Evolutionary conservation across 2,329 filamentous ascomycete genomes (phyloP), one percentile per base, ranked within the genome.

Genomic region (Diaporthe aspalathi): DNA sequence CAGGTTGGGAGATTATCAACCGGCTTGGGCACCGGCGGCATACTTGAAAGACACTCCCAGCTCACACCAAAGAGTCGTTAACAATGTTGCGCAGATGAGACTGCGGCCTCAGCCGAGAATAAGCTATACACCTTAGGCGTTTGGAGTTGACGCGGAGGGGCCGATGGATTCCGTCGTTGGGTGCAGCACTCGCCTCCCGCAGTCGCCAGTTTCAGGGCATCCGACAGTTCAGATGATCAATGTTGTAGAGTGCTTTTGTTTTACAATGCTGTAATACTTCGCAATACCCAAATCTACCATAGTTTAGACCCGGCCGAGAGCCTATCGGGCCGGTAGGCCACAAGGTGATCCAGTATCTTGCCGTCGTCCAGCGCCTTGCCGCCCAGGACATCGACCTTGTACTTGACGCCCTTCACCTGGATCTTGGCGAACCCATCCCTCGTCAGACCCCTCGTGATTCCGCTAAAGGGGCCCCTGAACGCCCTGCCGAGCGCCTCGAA

Each of bases 321-420:
- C 27, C 60, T 67, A 20, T 73, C 56, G 2, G 70, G 72, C 16
- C 62, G 67, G 38, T 47, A 74, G 77, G 72, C 72, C 40, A 88
- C 83, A 49, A 92, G 76, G 73, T 86, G 84, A 79, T 91, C 89
- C 67, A 92, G 77, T 4, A 87, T 87, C 68, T 82, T 83, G 53
- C 90, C 90, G 5, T 86, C 83, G 50, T 91, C 89, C 62, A 90
- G 82, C 27, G 87, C 87, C 81, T 88, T 90, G 1, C 87, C 89
- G 49, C 84, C 84, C 3, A 82, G 83, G 20, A 90, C 82, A 74
- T 91, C 89, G 27, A 91, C 78, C 81, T 90, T 91, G 77, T 88
- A 90, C 67, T 80, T 79, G 43, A 81, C 78, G 22, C 82, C 84
- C 14, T 85, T 80, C 17, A 89, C 80, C 66, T 78, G 79, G 63